A percentile compares a stretch with the other conserved stretches of the same genome.
Evolutionary conservation across 441 rosid genomes (phyloP).

Genomic region (Metrosideros polymorpha): DNA sequence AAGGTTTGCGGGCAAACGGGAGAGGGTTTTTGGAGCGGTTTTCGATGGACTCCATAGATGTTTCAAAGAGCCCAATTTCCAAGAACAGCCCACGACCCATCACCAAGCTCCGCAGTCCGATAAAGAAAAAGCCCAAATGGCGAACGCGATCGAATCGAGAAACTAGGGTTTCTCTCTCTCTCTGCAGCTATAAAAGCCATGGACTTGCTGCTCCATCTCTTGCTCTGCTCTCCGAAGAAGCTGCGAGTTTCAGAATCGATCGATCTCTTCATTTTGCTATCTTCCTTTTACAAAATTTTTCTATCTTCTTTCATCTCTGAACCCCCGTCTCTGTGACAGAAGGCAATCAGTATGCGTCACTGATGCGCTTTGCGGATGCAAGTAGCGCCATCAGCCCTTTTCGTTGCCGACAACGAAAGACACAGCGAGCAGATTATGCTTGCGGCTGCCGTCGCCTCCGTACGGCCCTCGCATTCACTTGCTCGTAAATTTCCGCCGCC

Average conservation of each 20-base stretch:
- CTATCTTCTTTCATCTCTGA: not conserved
- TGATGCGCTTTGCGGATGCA: constrained; percentile 13
- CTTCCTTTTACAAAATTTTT: not conserved
- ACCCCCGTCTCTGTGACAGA: not conserved
- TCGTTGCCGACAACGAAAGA: constrained; percentile 23
- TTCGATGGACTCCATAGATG: not conserved
- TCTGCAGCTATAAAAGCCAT: not conserved
- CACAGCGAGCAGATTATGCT: constrained; percentile 15
- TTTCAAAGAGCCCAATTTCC: too few relatives aligned
- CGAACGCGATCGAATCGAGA: not conserved
- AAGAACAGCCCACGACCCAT: too few relatives aligned
- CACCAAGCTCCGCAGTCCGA: too few relatives aligned
- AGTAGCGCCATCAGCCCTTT: constrained; percentile 34
- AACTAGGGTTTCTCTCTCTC: not conserved
- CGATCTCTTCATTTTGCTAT: not conserved
- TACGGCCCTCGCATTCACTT: constrained; percentile 20
- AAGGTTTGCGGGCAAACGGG: not conserved
- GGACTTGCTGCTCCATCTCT: not conserved
- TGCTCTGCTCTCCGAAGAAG: not conserved
- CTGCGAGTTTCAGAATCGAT: not conserved
- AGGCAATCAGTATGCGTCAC: constrained; percentile 28
- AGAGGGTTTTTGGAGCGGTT: not conserved
- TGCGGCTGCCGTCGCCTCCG: constrained; percentile 5
- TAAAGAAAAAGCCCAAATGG: not conserved
- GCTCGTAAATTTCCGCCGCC: constrained; percentile 2